Conservation (phyloP, 345 rosid genomes). For the Populus deltoides region DNA sequence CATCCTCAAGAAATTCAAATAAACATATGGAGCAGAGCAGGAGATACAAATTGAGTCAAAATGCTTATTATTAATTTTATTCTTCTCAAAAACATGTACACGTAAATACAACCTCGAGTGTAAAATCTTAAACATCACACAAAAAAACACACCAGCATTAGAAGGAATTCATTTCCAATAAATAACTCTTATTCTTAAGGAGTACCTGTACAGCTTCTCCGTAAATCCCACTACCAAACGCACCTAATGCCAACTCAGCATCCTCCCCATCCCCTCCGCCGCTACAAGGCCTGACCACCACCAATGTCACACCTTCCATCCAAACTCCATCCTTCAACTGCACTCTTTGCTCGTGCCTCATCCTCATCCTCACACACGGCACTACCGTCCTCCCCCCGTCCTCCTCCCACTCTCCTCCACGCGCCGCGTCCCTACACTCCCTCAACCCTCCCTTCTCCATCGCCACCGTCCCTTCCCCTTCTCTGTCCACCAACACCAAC, state of each 20-base stretch:
- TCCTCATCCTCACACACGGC: conserved; percentile 48
- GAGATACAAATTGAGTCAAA: not conserved
- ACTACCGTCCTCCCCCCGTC: conserved; percentile 28
- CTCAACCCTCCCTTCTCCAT: conserved; percentile 38
- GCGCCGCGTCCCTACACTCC: conserved; percentile 32
- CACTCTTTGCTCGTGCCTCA: conserved; percentile 39
- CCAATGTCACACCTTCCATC: conserved; percentile 41
- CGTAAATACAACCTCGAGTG: not conserved
- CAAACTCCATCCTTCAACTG: conserved; percentile 19
- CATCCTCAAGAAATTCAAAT: no score
- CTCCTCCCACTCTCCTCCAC: conserved; percentile 8
- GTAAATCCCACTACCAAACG: conserved; percentile 36
- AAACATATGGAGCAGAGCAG: no score
- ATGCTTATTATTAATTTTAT: not conserved
- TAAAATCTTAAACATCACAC: not conserved
- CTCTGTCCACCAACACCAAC: conserved; percentile 34
- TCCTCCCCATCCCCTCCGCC: conserved; percentile 33
- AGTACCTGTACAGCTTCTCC: conserved; percentile 34
- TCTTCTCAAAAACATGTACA: not conserved
- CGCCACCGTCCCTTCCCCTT: conserved; percentile 43
- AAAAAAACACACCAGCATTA: not conserved
- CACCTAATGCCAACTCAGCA: conserved; percentile 36
- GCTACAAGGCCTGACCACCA: conserved; percentile 38
- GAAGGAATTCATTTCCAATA: conserved; percentile 50
- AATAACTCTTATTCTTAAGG: conserved; percentile 34